phyloP scores from a whole-genome alignment of 164 flowering plant species.

The Vitis amurensis region DNA sequence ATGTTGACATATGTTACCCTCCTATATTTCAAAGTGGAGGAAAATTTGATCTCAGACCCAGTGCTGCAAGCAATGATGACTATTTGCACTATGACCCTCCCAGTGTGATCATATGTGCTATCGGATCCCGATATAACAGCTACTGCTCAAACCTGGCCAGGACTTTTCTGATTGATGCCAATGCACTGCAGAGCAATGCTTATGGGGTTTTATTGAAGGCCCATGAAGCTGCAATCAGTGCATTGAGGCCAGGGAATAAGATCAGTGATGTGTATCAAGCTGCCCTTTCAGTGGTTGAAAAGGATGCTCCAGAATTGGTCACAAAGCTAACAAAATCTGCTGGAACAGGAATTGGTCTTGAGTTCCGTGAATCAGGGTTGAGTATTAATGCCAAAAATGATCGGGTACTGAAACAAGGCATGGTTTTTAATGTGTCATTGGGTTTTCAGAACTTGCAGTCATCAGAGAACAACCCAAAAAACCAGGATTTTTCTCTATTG shows the following conservation, averaged over 20 bases:
- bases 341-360: slow-evolving; percentile 84
- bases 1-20: slow-evolving; percentile 86
- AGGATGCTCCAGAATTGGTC: slow-evolving; percentile 65
- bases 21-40: slow-evolving; percentile 92
- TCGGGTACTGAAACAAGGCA: slow-evolving; percentile 53
- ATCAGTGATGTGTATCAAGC: slow-evolving; percentile 53
- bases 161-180: slow-evolving; percentile 72
- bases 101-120: slow-evolving; percentile 72
- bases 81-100: slow-evolving; percentile 62
- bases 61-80: slow-evolving; percentile 79
- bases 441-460: slow-evolving; percentile 74
- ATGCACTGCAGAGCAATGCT: slow-evolving; percentile 64
- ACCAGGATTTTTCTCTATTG: slow-evolving; percentile 49
- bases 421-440: slow-evolving; percentile 77
- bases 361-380: slow-evolving; percentile 76
- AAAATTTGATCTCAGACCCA: slow-evolving; percentile 71
- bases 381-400: slow-evolving; percentile 71
- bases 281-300: slow-evolving; percentile 58
- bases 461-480: slow-evolving; percentile 43
- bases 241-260: slow-evolving; percentile 64
- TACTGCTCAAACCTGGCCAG: slow-evolving; percentile 82
- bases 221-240: slow-evolving; percentile 70
- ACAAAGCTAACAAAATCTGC: slow-evolving; percentile 63
- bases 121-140: slow-evolving; percentile 71
- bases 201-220: slow-evolving; percentile 79